Conservation (phyloP, 1,284 basidiomycete genomes). For the Apiotrichum domesticum region DNA sequence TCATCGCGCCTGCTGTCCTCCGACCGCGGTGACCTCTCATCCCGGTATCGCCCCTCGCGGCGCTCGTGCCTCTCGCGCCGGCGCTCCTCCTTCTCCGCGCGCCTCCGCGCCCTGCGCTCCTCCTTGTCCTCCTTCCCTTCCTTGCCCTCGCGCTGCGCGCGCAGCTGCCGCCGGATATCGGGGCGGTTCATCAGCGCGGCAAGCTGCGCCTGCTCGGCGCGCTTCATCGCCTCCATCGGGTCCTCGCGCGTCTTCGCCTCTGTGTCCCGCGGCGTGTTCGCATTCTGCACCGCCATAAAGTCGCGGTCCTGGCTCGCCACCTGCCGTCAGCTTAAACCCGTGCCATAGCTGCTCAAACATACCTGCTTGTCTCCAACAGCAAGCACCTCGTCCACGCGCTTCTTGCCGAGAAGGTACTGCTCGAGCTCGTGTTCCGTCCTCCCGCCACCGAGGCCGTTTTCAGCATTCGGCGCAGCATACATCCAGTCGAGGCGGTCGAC, state of each 20-base stretch:
- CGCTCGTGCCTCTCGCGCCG: conserved; percentile 11
- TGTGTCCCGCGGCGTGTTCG: conserved; percentile 81
- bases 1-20: conserved; percentile 1
- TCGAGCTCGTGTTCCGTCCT: conserved; percentile 74
- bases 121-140: conserved; percentile 57
- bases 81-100: conserved; percentile 53
- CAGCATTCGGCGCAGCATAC: conserved; percentile 91
- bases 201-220: conserved; percentile 91
- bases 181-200: conserved; percentile 87
- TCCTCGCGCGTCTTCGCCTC: conserved; percentile 94
- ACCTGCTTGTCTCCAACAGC: conserved; percentile 80
- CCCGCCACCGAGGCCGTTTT: conserved; percentile 57
- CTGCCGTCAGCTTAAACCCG: conserved; percentile 45
- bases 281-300: conserved; percentile 87
- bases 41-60: not conserved
- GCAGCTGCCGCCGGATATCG: conserved; percentile 72
- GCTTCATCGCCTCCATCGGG: conserved; percentile 90
- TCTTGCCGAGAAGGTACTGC: conserved; percentile 97
- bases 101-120: conserved; percentile 56
- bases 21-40: conserved; percentile 1
- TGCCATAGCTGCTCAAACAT: conserved; percentile 22
- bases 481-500: conserved; percentile 97
- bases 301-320: conserved; percentile 77
- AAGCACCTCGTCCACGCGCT: conserved; percentile 91
- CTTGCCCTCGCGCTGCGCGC: conserved; percentile 59